Evolutionary conservation across 2,329 filamentous ascomycete species (phyloP), one percentile per base, ranked within the genome.

Genomic region (Monilinia polystroma): DNA sequence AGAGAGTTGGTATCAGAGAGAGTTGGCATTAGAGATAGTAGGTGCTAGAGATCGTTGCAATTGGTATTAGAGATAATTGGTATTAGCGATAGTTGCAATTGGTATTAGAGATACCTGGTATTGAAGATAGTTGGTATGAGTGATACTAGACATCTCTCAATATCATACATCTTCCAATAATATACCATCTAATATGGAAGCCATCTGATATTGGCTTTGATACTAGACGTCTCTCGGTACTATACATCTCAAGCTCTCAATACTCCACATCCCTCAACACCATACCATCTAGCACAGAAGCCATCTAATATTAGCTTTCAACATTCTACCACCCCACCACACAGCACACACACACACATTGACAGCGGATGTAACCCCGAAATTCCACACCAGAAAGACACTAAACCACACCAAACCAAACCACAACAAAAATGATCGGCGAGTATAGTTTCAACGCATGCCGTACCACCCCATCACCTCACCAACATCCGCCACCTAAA

Each of bases 381-480:
- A 26, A 18, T 60, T 1, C 47, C 38, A 20, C 38, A 14, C 4
- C 29, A 16, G 4, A 4, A 51, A 45, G 20, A 5, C 10, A 26
- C n/a, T 8, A 20, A 2, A 3, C 3, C 3, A 29, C 29, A 29
- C 29, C 29, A 29, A 29, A 10, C 32, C 32, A 51, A 16, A 18
- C 32, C n/a, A 26, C 14, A 20, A 45, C 47, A 43, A 38, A 62
- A 8, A 51, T 20, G 38, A 51, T 51, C 14, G n/a, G 58, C 58
- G 32, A 60, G 45, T 29, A 26, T 60, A 23, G 58, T 51, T 60
- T 51, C 58, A 38, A 62, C 2, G 16, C 32, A 41, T 51, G 20
- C 14, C 51, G 45, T 62, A n/a, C 29, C 6, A 41, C 32, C 51
- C 26, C 4, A 38, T 62, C 32, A 8, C 58, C 58, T 51, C 8